These are phyloP conservation scores for Clonostachys chloroleuca DNA, from an alignment of 2,329 filamentous ascomycete species.

Conservation along the genomic window DNA sequence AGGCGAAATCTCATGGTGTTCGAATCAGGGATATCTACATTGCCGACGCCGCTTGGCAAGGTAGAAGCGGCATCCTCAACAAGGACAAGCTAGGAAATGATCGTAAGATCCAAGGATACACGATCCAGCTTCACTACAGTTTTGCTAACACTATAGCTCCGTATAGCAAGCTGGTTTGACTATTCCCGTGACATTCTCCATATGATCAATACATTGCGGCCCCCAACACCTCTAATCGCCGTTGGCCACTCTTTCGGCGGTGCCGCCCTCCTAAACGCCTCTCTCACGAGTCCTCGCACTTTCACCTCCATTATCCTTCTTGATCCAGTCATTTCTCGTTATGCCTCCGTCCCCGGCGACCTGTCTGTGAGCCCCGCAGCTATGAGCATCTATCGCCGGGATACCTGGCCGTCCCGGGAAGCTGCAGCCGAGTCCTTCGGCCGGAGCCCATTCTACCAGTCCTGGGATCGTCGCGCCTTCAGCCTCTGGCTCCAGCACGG, in stretches of 20 bases:
- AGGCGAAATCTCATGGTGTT: constrained; percentile 54
- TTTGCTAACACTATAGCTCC: constrained; percentile 1
- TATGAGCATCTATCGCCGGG: constrained; percentile 68
- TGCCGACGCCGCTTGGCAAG: constrained; percentile 83
- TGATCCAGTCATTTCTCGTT: constrained; percentile 71
- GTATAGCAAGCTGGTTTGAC: constrained; percentile 76
- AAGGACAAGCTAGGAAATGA: constrained; percentile 76
- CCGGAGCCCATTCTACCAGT: constrained; percentile 65
- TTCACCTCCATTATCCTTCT: constrained; percentile 71
- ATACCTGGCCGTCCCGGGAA: constrained; percentile 74
- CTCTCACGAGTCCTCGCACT: constrained; percentile 76
- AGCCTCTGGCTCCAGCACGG: constrained; percentile 60
- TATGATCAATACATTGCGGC: constrained; percentile 79
- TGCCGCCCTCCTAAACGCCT: constrained; percentile 65
- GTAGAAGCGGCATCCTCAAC: constrained; percentile 74
- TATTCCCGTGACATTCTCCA: constrained; percentile 79
- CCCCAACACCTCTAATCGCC: constrained; percentile 75
- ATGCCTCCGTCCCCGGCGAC: constrained; percentile 29
- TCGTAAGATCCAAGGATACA: constrained; percentile 47
- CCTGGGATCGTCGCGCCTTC: constrained; percentile 79
- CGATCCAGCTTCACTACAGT: background rate
- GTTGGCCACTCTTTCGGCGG: constrained; percentile 89
- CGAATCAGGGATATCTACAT: constrained; percentile 84
- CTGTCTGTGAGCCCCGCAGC: constrained; percentile 37
- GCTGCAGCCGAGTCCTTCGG: constrained; percentile 65